phyloP scores from a whole-genome alignment of 108 stramenopile species.

The Asterionellopsis glacialis region DNA sequence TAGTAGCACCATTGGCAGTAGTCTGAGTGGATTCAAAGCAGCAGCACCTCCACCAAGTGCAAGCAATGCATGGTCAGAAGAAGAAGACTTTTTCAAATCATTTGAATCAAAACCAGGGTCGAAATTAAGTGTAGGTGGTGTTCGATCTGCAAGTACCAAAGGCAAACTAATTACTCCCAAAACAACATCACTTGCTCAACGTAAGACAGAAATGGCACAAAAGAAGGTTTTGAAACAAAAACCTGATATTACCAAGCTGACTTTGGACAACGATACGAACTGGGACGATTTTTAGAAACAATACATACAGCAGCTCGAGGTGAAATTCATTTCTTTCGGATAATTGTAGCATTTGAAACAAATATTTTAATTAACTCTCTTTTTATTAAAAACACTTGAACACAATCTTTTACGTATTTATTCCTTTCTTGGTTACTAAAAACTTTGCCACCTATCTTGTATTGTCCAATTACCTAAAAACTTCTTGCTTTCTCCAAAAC shows the following conservation, averaged over 20 bases:
- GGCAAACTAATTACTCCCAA: slow-evolving; percentile 30
- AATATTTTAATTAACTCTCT: no score
- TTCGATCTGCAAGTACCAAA: neutral
- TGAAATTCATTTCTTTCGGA: neutral
- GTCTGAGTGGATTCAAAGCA: neutral
- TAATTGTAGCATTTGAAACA: no score
- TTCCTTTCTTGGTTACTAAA: no score
- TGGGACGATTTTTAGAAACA: slow-evolving; percentile 86
- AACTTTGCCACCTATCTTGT: no score
- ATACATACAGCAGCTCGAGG: no score
- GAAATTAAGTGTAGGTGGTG: slow-evolving; percentile 1
- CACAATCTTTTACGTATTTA: no score
- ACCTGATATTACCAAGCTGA: slow-evolving; percentile 44
- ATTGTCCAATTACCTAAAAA: slow-evolving; percentile 13
- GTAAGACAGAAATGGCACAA: slow-evolving; percentile 8
- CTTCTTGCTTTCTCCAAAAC: slow-evolving; percentile 64
- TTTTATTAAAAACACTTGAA: no score
- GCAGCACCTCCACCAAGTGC: neutral
- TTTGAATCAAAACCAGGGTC: slow-evolving; percentile 38
- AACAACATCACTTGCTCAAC: slow-evolving; percentile 5
- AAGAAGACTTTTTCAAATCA: slow-evolving; percentile 63
- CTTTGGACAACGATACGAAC: slow-evolving; percentile 50
- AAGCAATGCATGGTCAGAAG: slow-evolving; percentile 10
- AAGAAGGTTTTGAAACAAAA: slow-evolving; percentile 35
- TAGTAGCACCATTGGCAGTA: neutral